These are phyloP conservation scores for Lolium multiflorum DNA, from an alignment of 176 grass and related monocot species.

Conservation along the genomic window DNA sequence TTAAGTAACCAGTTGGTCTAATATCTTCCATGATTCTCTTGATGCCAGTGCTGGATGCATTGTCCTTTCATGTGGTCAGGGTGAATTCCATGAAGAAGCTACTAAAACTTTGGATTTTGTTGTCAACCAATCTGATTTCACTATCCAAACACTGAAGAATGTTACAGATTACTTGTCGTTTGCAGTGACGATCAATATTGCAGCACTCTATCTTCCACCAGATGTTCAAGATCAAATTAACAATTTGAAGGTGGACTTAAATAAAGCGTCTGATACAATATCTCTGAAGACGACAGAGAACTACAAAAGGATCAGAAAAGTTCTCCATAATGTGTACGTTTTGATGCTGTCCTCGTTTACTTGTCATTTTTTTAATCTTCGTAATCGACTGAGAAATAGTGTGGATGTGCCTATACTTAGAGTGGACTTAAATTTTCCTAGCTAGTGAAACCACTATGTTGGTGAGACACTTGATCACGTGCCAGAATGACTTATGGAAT, in stretches of 20 bases:
- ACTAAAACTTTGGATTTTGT: slow-evolving; percentile 76
- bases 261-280: slow-evolving; percentile 74
- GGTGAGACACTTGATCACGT: background rate
- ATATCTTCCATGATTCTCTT: slow-evolving; percentile 33
- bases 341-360: slow-evolving; percentile 1
- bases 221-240: slow-evolving; percentile 79
- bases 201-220: slow-evolving; percentile 77
- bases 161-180: slow-evolving; percentile 88
- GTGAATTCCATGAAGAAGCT: slow-evolving; percentile 65
- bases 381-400: background rate
- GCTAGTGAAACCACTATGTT: slow-evolving; percentile 4
- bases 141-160: slow-evolving; percentile 81
- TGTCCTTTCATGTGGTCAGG: slow-evolving; percentile 72
- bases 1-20: slow-evolving; percentile 14
- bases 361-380: background rate
- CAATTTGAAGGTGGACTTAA: slow-evolving; percentile 72
- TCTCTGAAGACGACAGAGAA: slow-evolving; percentile 84
- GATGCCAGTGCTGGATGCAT: slow-evolving; percentile 68
- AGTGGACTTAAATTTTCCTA: slow-evolving; percentile 6
- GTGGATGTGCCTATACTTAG: slow-evolving; percentile 4
- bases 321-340: slow-evolving; percentile 70
- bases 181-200: slow-evolving; percentile 82
- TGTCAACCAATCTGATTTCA: slow-evolving; percentile 97
- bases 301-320: slow-evolving; percentile 71
- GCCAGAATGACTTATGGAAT: background rate